Evolutionary conservation across 2,329 filamentous ascomycete species (phyloP), one percentile per base, ranked within the genome.

Genomic region (Epichloe sibirici): DNA sequence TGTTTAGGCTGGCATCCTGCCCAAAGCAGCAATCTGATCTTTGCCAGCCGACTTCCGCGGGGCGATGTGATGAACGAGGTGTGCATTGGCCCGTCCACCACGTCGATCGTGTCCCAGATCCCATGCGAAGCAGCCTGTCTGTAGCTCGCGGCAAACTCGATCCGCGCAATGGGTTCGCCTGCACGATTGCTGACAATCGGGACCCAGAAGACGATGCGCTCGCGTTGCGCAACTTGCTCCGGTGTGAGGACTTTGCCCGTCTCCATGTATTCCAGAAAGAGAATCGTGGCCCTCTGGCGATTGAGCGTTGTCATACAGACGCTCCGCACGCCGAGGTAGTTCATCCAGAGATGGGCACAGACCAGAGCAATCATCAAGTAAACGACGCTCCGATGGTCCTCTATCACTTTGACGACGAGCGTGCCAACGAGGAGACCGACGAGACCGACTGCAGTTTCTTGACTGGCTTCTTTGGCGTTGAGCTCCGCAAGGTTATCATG

Each of bases 381-480:
- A 80, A 89, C 90, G 39, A 93, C 95, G 9, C 83, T 81, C 13
- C 74, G 66, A 52, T 83, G 81, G 48, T 83, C 81, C 49, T 86
- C 80, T 23, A 96, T 81, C 57, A 79, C 74, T 37, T 86, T 85
- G 17, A 97, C 87, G 13, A 95, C 82, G 2, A 95, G 55, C 47
- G 85, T 93, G 1, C 93, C 93, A 13, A 79, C 81, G 49, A 95
- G 75, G 79, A 97, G 90, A 2, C 93, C 93, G 37, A 95, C 56
- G 28, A 97, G 74, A 2, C 88, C 91, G 53, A 98, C 88, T 21
- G 95, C 82, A 0, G 91, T 97, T 69, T 97, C 93, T 70, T 97
- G 93, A 58, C 88, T 94, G 12, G 90, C 90, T 65, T 97, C 91
- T 77, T 95, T 83, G 53, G 91, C 90, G 69, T 96, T 97, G 53